Base-by-base conservation (phyloP, 1,284 basidiomycete species). In the Moesziomyces antarcticus region DNA sequence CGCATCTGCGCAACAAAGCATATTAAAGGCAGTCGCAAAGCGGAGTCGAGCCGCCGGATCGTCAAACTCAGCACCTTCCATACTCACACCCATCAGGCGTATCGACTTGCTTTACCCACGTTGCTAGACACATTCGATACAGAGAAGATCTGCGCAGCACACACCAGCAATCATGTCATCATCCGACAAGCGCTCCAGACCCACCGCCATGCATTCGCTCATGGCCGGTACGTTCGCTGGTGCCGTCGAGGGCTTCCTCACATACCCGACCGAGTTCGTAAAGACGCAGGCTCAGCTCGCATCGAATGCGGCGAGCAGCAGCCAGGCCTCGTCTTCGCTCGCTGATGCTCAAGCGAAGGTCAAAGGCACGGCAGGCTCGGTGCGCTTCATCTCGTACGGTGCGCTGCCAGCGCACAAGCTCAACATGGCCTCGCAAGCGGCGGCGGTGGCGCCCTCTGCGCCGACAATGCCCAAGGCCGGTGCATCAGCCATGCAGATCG, bases 181-280 rank as follows among this genome's bases (percentile, higher is more conserved):
- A 13, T 44, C 45, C 24, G 58, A 54, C 11, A 60, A 60, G 43
- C 58, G 58, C 27, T 14, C 40, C 8, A 25, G 51, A 37, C 58
- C 58, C 13, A 25, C 58, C n/a, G 65, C 73, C 10, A 41, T 75
- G 42, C 55, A 75, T 48, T 75, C 73, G 33, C 52, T 75, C 41
- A 25, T 73, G 8, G 95, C 95, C 0, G 95, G 96, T 20, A 89
- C 93, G 14, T 91, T 91, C 0, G 94, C 95, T 21, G 95, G 95
- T 22, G 94, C 91, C 5, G 87, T 97, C 55, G 95, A 97, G 87
- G 93, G 87, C 41, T 87, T 88, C 64, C 79, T 86, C 33, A 75
- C 91, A 20, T 94, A 93, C 75, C 94, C 95, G 0, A 91, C 93
- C 3, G 95, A 98, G 82, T 94, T 90, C 77, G 90, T 94, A 58